Evolutionary conservation across 1,284 basidiomycete species (phyloP).

Genomic region (Omphalotus olearius): DNA sequence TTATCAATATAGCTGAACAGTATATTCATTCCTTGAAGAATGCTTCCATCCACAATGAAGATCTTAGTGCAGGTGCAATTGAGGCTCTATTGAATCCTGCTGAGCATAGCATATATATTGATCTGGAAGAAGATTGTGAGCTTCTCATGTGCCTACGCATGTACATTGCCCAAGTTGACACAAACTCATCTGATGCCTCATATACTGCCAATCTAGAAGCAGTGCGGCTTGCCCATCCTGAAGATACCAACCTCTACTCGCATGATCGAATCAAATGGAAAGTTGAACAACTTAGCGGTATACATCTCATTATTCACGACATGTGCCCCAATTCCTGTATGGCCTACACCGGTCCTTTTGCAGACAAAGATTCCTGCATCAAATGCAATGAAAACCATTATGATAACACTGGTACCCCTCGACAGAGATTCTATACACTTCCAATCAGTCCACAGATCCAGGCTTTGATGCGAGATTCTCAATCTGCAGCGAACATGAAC

Average conservation of each 20-base stretch:
- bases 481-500: conserved; percentile 17
- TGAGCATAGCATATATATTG: background rate
- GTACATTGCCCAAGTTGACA: background rate
- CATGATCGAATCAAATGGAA: conserved; percentile 20
- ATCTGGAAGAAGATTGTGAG: background rate
- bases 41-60: background rate
- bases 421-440: conserved; percentile 18
- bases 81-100: background rate
- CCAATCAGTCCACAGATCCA: conserved; percentile 19
- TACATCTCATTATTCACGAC: conserved; percentile 20
- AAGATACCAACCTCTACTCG: conserved; percentile 18
- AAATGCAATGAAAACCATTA: conserved; percentile 22
- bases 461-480: conserved; percentile 12
- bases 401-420: conserved; percentile 10
- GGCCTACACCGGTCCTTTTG: conserved; percentile 23
- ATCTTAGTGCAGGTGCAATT: background rate
- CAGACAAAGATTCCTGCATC: conserved; percentile 18
- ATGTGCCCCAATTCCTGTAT: conserved; percentile 28
- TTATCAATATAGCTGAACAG: background rate
- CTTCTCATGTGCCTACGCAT: background rate
- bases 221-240: conserved; percentile 12
- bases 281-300: conserved; percentile 20
- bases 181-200: background rate
- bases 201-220: background rate
- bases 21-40: background rate